Evolutionary conservation across 2,329 filamentous ascomycete genomes (phyloP).

Genomic region (Fusarium camptoceras): DNA sequence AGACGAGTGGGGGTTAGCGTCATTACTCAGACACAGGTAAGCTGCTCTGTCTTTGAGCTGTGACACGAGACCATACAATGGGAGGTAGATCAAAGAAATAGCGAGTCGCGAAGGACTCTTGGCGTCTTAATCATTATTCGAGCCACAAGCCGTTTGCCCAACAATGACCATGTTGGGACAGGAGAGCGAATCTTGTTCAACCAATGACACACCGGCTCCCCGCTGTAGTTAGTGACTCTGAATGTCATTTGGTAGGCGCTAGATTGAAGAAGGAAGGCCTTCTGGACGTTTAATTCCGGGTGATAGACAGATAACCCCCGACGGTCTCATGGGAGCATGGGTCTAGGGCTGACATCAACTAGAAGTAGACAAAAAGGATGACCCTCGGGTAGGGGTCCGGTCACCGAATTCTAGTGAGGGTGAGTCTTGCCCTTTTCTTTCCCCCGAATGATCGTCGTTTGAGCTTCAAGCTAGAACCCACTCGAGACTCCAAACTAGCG

Average conservation of each 20-base stretch:
- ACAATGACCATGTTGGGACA: neutral
- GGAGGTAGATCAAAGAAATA: neutral
- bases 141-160: neutral
- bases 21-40: neutral
- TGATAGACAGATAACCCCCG: neutral
- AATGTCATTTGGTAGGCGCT: neutral
- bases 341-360: neutral
- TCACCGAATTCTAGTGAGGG: neutral
- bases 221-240: neutral
- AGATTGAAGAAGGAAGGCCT: neutral
- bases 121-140: neutral
- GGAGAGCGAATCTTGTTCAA: neutral
- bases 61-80: neutral
- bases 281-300: neutral
- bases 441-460: neutral
- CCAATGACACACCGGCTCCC: fast-evolving
- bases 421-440: neutral
- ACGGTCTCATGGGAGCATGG: neutral
- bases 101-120: neutral
- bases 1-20: neutral
- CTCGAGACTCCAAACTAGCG: neutral
- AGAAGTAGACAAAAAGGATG: neutral
- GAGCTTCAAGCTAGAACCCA: neutral
- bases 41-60: neutral
- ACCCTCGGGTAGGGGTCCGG: neutral